These are phyloP conservation scores for Saccharomyces eubayanus DNA, from an alignment of 805 yeast genomes.

Conservation along the genomic window DNA sequence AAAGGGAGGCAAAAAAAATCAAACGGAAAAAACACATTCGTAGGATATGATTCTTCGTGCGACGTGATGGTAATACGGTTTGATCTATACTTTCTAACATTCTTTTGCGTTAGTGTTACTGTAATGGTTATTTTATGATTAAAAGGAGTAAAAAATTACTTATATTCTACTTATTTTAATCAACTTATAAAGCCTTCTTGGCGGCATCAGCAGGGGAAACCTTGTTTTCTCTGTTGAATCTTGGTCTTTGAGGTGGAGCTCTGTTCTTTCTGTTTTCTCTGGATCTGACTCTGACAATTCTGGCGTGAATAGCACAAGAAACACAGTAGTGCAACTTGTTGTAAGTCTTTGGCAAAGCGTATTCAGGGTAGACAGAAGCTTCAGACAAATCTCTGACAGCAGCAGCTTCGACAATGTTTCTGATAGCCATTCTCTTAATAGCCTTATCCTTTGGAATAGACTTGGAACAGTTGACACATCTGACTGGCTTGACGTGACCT, in stretches of 20 bases:
- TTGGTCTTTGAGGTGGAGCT: constrained; percentile 98
- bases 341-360: constrained; percentile 99
- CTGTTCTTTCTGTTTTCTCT: constrained; percentile 97
- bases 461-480: constrained; percentile 99
- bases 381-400: constrained; percentile 99
- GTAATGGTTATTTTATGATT: not conserved
- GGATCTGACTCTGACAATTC: constrained; percentile 99
- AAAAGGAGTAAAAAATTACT: not conserved
- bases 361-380: constrained; percentile 98
- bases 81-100: not conserved
- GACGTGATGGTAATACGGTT: not conserved
- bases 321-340: constrained; percentile 99
- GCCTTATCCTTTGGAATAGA: constrained; percentile 99
- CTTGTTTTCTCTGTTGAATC: constrained; percentile 94
- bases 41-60: not conserved
- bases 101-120: not conserved
- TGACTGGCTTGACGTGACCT: constrained; percentile 99
- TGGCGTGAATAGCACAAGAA: constrained; percentile 99
- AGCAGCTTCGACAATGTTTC: constrained; percentile 99
- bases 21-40: not conserved
- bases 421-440: constrained; percentile 99
- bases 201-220: constrained; percentile 97
- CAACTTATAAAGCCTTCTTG: constrained; percentile 65
- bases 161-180: not conserved
- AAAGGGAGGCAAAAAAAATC: not conserved